Evolutionary conservation across 441 rosid species (phyloP).

Genomic region (Omphalea diandra): DNA sequence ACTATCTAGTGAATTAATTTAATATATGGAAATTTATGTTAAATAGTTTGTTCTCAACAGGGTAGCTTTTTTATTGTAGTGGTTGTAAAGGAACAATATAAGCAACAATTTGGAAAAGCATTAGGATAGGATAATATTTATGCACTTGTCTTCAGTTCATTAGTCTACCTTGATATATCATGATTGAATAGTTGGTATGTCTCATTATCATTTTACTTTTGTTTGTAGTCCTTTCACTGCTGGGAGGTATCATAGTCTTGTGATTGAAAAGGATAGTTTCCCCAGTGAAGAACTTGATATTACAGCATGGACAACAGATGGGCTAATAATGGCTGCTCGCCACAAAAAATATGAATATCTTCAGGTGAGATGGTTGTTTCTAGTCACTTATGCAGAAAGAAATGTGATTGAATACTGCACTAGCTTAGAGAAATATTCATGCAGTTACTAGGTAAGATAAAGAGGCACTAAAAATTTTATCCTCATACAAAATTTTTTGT

Average conservation of each 20-base stretch:
- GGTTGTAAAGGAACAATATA: too few relatives aligned
- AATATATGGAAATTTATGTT: too few relatives aligned
- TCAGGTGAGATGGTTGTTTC: slow-evolving; percentile 45
- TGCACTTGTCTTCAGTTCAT: too few relatives aligned
- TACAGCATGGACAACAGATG: slow-evolving; percentile 95
- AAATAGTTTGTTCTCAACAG: too few relatives aligned
- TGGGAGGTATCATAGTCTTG: slow-evolving; percentile 92
- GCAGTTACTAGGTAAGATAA: too few relatives aligned
- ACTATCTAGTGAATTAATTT: too few relatives aligned
- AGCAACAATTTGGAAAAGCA: too few relatives aligned
- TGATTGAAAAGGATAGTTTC: too few relatives aligned
- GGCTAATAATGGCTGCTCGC: slow-evolving; percentile 83
- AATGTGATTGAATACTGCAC: background rate
- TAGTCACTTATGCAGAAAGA: background rate
- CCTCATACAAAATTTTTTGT: too few relatives aligned
- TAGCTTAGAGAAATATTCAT: background rate
- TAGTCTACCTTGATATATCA: background rate
- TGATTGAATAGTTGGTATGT: background rate
- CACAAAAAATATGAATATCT: slow-evolving; percentile 65
- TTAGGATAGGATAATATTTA: too few relatives aligned
- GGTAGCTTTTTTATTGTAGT: too few relatives aligned
- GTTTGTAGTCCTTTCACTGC: slow-evolving; percentile 79
- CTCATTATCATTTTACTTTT: slow-evolving; percentile 10
- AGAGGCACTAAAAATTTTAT: too few relatives aligned
- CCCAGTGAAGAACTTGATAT: slow-evolving; percentile 67